These are phyloP conservation scores for Aspergillus saccharolyticus DNA, from an alignment of 495 filamentous ascomycete species.

Conservation along the genomic window DNA sequence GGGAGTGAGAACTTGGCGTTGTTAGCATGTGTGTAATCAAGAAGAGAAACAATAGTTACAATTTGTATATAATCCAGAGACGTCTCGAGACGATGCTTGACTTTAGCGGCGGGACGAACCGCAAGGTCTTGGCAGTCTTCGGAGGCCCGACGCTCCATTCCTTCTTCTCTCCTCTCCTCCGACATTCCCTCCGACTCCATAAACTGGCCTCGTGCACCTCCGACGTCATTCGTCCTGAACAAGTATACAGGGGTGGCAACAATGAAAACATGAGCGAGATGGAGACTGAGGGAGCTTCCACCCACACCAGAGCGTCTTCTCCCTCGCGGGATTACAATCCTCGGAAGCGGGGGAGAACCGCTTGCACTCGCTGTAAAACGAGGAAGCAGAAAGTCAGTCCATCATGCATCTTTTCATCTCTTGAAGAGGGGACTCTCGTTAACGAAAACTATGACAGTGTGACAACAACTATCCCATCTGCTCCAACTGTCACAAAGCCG, in stretches of 20 bases:
- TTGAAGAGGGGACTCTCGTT: background rate
- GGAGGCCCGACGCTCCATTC: background rate
- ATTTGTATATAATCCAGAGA: no score
- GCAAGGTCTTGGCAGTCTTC: background rate
- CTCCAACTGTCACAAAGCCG: conserved; percentile 48
- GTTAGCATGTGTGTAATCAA: background rate
- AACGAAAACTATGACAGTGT: conserved; percentile 24
- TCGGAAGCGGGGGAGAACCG: conserved; percentile 47
- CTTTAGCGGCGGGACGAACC: background rate
- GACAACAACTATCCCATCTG: conserved; percentile 44
- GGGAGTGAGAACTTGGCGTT: background rate
- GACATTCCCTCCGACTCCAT: background rate
- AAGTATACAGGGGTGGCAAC: background rate
- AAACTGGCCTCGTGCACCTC: background rate
- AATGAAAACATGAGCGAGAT: conserved; percentile 14
- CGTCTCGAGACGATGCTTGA: no score
- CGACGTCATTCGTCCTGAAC: background rate
- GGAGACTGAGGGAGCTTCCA: conserved; percentile 12
- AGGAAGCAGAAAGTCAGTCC: conserved; percentile 46
- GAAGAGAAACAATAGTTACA: no score
- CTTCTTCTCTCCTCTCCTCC: background rate
- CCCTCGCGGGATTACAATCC: conserved; percentile 37
- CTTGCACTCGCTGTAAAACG: conserved; percentile 48
- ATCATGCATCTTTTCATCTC: no score
- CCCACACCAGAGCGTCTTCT: conserved; percentile 15